phyloP scores from a whole-genome alignment of 2,329 filamentous ascomycete genomes.

The Dothistroma pini region DNA sequence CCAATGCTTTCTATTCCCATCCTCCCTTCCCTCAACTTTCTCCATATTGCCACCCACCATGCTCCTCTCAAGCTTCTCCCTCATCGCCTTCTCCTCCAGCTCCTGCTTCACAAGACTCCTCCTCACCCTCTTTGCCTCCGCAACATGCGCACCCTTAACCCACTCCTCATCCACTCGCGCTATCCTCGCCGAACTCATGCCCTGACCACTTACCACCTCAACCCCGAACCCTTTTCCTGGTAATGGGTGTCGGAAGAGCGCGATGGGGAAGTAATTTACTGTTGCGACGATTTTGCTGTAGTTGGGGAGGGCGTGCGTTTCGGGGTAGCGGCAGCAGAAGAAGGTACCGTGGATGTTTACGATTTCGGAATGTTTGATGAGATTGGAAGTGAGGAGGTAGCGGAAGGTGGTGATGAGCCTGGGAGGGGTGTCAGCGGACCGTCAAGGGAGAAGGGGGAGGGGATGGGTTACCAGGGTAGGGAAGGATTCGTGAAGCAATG shows the following conservation, averaged over 20 bases:
- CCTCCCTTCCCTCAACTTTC: neutral
- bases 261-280: slow-evolving; percentile 25
- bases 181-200: slow-evolving; percentile 19
- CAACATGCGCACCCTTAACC: slow-evolving; percentile 13
- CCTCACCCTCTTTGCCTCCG: slow-evolving; percentile 18
- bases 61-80: neutral
- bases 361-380: slow-evolving; percentile 20
- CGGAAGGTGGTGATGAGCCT: slow-evolving; percentile 20
- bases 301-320: neutral
- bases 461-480: neutral
- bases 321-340: slow-evolving; percentile 18
- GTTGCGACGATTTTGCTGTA: slow-evolving; percentile 15
- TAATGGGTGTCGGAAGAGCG: slow-evolving; percentile 14
- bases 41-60: neutral
- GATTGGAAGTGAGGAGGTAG: slow-evolving; percentile 14
- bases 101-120: slow-evolving; percentile 11
- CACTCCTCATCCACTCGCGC: slow-evolving; percentile 2
- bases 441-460: too few species aligned
- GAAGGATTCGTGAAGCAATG: slow-evolving; percentile 12
- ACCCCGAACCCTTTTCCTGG: slow-evolving; percentile 15
- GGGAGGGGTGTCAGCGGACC: neutral
- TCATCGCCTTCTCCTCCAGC: slow-evolving; percentile 11
- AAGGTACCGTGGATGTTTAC: slow-evolving; percentile 13
- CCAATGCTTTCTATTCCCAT: neutral
- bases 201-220: slow-evolving; percentile 15